These are phyloP conservation scores for Chlamydomonas reinhardtii DNA, from an alignment of 163 green algal species.

Conservation along the genomic window DNA sequence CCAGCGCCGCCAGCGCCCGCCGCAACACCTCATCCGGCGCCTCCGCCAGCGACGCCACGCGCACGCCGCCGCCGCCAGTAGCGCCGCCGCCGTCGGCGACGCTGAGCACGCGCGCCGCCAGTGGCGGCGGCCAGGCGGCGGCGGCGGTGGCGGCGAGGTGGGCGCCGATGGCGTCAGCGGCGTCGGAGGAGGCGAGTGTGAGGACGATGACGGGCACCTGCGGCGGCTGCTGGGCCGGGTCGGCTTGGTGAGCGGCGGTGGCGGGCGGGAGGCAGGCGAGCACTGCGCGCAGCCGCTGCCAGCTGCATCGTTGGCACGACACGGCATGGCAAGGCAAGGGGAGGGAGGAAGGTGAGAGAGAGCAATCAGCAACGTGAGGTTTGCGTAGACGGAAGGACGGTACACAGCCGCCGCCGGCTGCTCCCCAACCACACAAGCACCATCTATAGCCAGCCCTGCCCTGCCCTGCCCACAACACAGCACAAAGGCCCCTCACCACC, in stretches of 20 bases:
- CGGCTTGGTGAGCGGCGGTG: not conserved
- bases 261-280: constrained; percentile 1
- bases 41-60: constrained; percentile 26
- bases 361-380: too few species aligned
- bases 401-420: too few species aligned
- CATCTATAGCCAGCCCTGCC: too few species aligned
- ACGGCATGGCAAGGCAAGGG: not conserved
- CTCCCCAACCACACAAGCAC: too few species aligned
- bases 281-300: constrained; percentile 27
- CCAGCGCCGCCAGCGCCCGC: constrained; percentile 26
- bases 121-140: not conserved
- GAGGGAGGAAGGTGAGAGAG: too few species aligned
- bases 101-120: constrained; percentile 1
- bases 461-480: too few species aligned
- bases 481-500: too few species aligned
- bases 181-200: not conserved
- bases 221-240: not conserved
- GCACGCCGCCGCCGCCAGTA: not conserved
- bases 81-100: not conserved
- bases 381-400: too few species aligned
- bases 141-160: constrained; percentile 18
- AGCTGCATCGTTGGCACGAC: not conserved
- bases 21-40: constrained; percentile 20
- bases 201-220: constrained; percentile 3
- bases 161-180: constrained; percentile 3